A percentile compares a stretch with the other conserved stretches of the same genome.
These are phyloP conservation scores for Adansonia rubrostipa DNA, from an alignment of 441 rosid species.

Conservation along the genomic window DNA sequence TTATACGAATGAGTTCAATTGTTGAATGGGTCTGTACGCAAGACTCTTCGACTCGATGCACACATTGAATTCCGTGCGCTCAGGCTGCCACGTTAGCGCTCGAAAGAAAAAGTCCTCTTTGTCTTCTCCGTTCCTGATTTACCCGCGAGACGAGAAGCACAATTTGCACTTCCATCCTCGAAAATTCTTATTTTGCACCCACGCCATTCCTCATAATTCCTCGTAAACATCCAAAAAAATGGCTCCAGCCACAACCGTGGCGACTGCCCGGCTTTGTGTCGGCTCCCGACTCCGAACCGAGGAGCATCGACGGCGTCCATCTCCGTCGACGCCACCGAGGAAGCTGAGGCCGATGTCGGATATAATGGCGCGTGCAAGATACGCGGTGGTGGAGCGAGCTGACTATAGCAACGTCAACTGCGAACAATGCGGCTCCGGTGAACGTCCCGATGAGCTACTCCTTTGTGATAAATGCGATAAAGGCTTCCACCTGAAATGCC, in stretches of 20 bases:
- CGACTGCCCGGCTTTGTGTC: slow-evolving; percentile 43
- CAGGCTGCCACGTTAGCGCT: slow-evolving; percentile 47
- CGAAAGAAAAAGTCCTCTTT: slow-evolving; percentile 2
- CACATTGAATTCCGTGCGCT: slow-evolving; percentile 52
- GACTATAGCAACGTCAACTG: slow-evolving; percentile 60
- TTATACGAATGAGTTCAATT: too few species aligned
- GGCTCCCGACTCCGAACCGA: slow-evolving; percentile 51
- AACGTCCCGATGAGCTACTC: slow-evolving; percentile 65
- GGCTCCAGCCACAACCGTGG: slow-evolving; percentile 46
- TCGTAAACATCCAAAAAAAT: slow-evolving; percentile 11
- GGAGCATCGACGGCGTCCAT: slow-evolving; percentile 47
- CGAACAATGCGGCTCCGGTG: slow-evolving; percentile 79
- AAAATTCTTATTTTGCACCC: slow-evolving; percentile 26
- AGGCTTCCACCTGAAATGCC: slow-evolving; percentile 86
- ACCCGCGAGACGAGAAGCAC: slow-evolving; percentile 37
- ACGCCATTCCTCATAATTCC: slow-evolving; percentile 1
- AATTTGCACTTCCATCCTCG: slow-evolving; percentile 18
- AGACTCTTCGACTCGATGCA: slow-evolving; percentile 24
- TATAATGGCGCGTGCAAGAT: slow-evolving; percentile 55
- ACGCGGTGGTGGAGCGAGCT: slow-evolving; percentile 48
- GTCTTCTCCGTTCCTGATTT: slow-evolving; percentile 24
- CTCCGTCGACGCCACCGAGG: slow-evolving; percentile 55
- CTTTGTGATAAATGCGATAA: slow-evolving; percentile 83
- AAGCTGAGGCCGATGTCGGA: slow-evolving; percentile 61
- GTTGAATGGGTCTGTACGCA: too few species aligned